Base-by-base conservation (phyloP, 768 basidiomycete species). In the Dacryopinax spathularia region DNA sequence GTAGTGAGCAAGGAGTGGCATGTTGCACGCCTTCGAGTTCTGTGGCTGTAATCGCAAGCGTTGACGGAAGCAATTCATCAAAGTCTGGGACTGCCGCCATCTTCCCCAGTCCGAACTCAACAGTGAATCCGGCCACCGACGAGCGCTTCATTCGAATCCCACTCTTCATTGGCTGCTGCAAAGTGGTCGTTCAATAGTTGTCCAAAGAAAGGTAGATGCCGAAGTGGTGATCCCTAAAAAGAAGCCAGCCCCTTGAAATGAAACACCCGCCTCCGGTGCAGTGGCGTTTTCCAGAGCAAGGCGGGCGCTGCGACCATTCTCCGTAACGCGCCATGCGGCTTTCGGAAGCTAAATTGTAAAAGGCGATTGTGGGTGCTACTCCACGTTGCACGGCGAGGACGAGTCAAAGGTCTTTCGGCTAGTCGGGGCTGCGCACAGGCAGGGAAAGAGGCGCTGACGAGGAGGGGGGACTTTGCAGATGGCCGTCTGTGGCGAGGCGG, bases 221-320 rank as follows among this genome's bases (percentile, higher is more conserved):
- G 25, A 56, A 29, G 48, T 56, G 48, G 48, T 13, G 48, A 56
- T 56, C 48, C 48, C 48, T 56, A 29, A n/a, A 37, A 56, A 13
- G 48, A 56, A 56, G 48, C 48, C 25, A 56, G 48, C 48, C 48
- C 48, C 48, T 29, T 18, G 25, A 27, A 56, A 56, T 56, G 48
- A 56, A 56, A 56, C 39, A 41, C 22, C 43, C 43, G 43, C 48
- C 48, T 56, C 48, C 22, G 29, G 48, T 13, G 12, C n/a, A n/a
- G 31, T 56, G 48, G 48, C 43, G 29, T 27, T 56, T 56, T 29
- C 48, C 25, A 22, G 48, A 56, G 48, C 25, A n/a, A n/a, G n/a
- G n/a, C n/a, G n/a, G n/a, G n/a, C n/a, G n/a, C n/a, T n/a, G n/a
- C n/a, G n/a, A n/a, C 15, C 13, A 18, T 27, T 29, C 15, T 15